A percentile compares a stretch with the other conserved stretches of the same genome.
Evolutionary conservation across 2,329 filamentous ascomycete genomes (phyloP).

Genomic region (Fusarium algeriense): DNA sequence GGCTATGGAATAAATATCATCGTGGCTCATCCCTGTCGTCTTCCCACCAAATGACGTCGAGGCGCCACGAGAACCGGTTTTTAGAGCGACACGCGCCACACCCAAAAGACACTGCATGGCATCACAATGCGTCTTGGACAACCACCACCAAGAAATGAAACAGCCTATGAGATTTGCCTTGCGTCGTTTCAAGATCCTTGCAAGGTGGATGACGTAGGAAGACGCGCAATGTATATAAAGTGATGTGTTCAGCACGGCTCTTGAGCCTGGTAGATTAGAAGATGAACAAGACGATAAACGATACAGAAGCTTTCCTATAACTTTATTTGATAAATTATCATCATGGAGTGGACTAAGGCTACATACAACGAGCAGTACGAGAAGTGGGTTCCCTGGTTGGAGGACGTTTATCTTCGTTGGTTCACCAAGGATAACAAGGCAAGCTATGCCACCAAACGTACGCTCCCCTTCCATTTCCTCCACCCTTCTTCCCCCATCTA

Average conservation of each 20-base stretch:
- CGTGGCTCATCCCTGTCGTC: constrained; percentile 34
- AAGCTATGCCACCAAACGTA: constrained; percentile 77
- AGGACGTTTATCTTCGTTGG: constrained; percentile 78
- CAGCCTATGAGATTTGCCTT: constrained; percentile 33
- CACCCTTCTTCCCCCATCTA: not conserved
- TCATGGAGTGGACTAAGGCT: constrained; percentile 69
- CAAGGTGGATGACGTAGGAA: constrained; percentile 41
- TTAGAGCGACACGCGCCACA: constrained; percentile 40
- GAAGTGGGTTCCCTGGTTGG: constrained; percentile 81
- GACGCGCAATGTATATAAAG: constrained; percentile 27
- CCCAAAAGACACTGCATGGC: constrained; percentile 29
- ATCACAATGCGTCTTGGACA: constrained; percentile 39
- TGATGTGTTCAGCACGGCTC: not conserved
- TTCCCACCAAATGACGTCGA: constrained; percentile 39
- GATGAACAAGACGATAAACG: not conserved
- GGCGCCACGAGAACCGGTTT: constrained; percentile 44
- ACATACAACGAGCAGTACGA: constrained; percentile 81
- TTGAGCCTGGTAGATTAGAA: not conserved
- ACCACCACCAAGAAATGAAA: constrained; percentile 28
- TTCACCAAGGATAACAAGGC: constrained; percentile 84
- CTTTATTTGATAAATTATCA: not conserved
- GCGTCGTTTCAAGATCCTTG: constrained; percentile 32
- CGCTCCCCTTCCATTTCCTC: constrained; percentile 33
- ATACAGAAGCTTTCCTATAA: not conserved
- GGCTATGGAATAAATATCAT: not conserved